These are phyloP conservation scores for Monascus ruber DNA, from an alignment of 2,329 filamentous ascomycete species.

Conservation along the genomic window DNA sequence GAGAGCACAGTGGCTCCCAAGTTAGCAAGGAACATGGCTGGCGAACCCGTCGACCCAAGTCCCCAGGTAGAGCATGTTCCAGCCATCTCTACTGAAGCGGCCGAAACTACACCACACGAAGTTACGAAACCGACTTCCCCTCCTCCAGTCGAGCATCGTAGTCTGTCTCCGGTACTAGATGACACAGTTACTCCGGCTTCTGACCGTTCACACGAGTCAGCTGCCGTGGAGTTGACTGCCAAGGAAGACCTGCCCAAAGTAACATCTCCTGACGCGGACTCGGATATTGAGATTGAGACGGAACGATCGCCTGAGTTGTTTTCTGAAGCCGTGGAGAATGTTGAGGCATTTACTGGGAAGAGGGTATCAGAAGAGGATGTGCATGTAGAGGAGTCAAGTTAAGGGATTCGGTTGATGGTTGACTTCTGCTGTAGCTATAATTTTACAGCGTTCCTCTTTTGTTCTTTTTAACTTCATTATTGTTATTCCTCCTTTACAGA, in stretches of 20 bases:
- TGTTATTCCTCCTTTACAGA: too few species aligned
- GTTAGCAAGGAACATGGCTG: constrained; percentile 23
- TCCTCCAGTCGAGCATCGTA: not conserved
- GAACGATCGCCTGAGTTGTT: not conserved
- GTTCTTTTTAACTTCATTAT: too few species aligned
- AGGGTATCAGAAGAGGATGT: not conserved
- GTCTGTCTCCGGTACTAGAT: not conserved
- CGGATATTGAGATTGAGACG: constrained; percentile 4
- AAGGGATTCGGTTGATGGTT: not conserved
- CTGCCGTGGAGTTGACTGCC: not conserved
- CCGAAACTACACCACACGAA: constrained; percentile 3
- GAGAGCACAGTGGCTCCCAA: constrained; percentile 16
- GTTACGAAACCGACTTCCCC: not conserved
- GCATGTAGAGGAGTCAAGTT: not conserved
- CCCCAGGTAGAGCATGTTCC: constrained; percentile 4
- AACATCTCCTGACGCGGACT: constrained; percentile 31
- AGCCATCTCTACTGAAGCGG: not conserved
- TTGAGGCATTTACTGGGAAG: not conserved
- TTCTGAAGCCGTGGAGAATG: not conserved
- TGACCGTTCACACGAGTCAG: not conserved
- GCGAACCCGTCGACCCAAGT: constrained; percentile 22
- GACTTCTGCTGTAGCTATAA: too few species aligned
- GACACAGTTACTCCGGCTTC: not conserved
- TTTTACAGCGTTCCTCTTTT: too few species aligned
- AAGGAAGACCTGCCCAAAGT: constrained; percentile 3